Conservation (phyloP, 768 basidiomycete genomes). For the Tricholoma terreum region DNA sequence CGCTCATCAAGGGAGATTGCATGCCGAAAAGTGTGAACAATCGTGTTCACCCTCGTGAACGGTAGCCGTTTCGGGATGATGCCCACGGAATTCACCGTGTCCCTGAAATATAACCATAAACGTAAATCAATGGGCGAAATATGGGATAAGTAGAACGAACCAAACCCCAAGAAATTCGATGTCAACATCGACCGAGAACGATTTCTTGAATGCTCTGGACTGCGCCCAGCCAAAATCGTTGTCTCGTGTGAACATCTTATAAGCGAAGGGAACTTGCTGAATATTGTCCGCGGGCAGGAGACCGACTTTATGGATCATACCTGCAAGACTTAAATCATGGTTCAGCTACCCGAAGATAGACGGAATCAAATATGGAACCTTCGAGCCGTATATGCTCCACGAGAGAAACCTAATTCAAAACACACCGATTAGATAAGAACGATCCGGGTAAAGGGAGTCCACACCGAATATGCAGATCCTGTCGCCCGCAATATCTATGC, state of each 20-base stretch:
- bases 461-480: slow-evolving; percentile 60
- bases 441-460: not conserved
- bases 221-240: slow-evolving; percentile 48
- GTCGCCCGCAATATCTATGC: slow-evolving; percentile 47
- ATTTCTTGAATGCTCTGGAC: slow-evolving; percentile 52
- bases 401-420: slow-evolving; percentile 44
- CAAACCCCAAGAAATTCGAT: slow-evolving; percentile 61
- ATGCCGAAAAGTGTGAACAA: slow-evolving; percentile 59
- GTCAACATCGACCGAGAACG: slow-evolving; percentile 50
- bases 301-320: slow-evolving; percentile 53
- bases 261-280: slow-evolving; percentile 63
- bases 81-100: slow-evolving; percentile 66
- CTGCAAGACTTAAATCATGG: slow-evolving; percentile 34
- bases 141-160: slow-evolving; percentile 25
- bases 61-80: slow-evolving; percentile 51
- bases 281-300: slow-evolving; percentile 44
- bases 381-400: slow-evolving; percentile 64
- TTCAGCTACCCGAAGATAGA: not conserved
- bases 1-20: slow-evolving; percentile 64
- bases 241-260: slow-evolving; percentile 55
- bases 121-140: not conserved
- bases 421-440: not conserved
- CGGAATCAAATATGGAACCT: slow-evolving; percentile 23
- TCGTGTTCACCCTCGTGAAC: slow-evolving; percentile 53
- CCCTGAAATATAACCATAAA: slow-evolving; percentile 38